Percentiles rank a stretch among this genome's conserved stretches.
Conservation (phyloP, 1,284 basidiomycete species). For the Moesziomyces parantarcticus region DNA sequence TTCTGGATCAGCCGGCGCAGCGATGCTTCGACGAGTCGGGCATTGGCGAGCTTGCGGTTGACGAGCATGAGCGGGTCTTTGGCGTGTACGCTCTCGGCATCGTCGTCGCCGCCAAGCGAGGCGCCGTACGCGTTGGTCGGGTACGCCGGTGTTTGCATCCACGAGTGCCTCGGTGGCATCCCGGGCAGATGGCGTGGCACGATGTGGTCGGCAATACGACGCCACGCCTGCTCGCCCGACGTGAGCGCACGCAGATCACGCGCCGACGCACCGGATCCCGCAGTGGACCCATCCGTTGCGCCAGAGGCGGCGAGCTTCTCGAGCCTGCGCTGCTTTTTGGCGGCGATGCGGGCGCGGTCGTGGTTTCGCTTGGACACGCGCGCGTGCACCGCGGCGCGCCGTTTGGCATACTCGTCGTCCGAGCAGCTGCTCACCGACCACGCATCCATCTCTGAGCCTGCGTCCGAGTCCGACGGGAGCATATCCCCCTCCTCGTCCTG, state of each 20-base stretch:
- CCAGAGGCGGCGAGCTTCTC: conserved; percentile 12
- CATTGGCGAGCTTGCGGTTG: conserved; percentile 58
- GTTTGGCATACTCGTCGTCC: conserved; percentile 30
- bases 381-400: conserved; percentile 32
- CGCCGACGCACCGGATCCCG: conserved; percentile 10
- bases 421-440: conserved; percentile 47
- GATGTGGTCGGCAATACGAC: conserved; percentile 45
- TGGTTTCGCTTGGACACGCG: conserved; percentile 34
- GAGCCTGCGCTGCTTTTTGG: conserved; percentile 25
- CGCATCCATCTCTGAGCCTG: conserved; percentile 33
- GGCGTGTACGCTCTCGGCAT: conserved; percentile 8
- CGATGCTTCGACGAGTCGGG: conserved; percentile 56
- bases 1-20: conserved; percentile 52
- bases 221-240: conserved; percentile 49
- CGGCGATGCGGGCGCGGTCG: conserved; percentile 5
- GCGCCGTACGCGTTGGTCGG: conserved; percentile 43
- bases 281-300: neutral
- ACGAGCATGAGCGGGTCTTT: conserved; percentile 50
- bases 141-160: conserved; percentile 56
- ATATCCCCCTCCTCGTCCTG: conserved; percentile 12
- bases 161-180: conserved; percentile 55
- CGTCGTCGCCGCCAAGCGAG: conserved; percentile 12
- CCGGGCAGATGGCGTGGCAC: conserved; percentile 54
- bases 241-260: conserved; percentile 31
- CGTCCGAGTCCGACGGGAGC: conserved; percentile 51